Percentiles rank a stretch among this genome's conserved stretches.
These are phyloP conservation scores for Knufia fluminis DNA, from an alignment of 2,329 filamentous ascomycete species.

Conservation along the genomic window DNA sequence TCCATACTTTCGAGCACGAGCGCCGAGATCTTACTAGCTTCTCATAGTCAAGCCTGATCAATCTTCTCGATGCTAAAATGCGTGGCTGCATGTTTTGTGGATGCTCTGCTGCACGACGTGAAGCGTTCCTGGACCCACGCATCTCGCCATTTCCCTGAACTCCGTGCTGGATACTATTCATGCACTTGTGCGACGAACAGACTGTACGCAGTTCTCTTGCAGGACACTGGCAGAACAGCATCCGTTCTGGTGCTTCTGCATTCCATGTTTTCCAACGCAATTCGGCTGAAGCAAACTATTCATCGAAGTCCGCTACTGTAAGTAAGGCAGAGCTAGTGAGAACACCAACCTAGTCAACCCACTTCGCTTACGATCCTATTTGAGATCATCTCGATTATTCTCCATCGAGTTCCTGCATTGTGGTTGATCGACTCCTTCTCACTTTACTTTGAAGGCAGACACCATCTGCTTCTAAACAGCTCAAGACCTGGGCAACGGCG, in stretches of 20 bases:
- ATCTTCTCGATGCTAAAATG: slow-evolving; percentile 1
- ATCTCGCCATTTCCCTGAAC: background rate
- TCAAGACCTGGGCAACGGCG: background rate
- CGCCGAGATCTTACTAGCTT: background rate
- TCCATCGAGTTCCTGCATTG: background rate
- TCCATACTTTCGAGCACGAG: background rate
- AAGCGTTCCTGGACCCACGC: background rate
- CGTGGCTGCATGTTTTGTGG: background rate
- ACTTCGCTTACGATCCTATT: background rate
- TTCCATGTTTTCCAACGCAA: too few relatives aligned
- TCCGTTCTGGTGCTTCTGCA: background rate
- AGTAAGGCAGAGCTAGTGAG: background rate
- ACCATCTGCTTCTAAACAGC: background rate
- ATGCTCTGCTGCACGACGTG: slow-evolving; percentile 1
- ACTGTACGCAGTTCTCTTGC: background rate
- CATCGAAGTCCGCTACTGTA: background rate
- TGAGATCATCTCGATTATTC: background rate
- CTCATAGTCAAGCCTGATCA: background rate
- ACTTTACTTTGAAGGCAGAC: background rate
- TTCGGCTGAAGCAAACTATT: background rate
- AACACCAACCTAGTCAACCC: background rate
- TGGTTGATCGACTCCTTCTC: background rate
- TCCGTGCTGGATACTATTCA: background rate
- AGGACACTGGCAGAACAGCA: background rate
- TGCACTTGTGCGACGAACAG: background rate